Evolutionary conservation across 768 basidiomycete species (phyloP).

Genomic region (Calocera cornea): DNA sequence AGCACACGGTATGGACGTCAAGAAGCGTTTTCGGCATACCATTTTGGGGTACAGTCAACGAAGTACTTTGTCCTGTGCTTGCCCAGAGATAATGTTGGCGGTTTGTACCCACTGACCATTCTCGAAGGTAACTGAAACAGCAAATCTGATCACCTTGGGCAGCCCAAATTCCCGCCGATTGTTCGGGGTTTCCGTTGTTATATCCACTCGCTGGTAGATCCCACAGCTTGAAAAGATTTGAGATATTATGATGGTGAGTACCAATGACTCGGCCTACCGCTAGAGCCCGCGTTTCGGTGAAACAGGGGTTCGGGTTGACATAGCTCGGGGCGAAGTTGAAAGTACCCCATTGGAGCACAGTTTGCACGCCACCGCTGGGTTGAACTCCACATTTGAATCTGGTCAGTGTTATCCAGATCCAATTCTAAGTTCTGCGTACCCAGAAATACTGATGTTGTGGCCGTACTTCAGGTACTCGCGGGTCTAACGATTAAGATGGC

Average conservation of each 20-base stretch:
- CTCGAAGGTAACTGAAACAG: background rate
- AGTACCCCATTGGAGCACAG: slow-evolving; percentile 3
- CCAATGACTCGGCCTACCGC: too few species aligned
- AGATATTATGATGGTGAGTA: too few species aligned
- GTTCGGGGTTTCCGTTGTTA: background rate
- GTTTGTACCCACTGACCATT: background rate
- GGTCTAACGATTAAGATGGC: too few species aligned
- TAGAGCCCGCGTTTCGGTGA: background rate
- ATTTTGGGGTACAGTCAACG: background rate
- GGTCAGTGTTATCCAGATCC: too few species aligned
- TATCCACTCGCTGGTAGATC: background rate
- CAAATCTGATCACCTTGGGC: background rate
- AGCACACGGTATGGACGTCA: too few species aligned
- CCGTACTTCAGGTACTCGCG: too few species aligned
- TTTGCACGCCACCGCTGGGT: slow-evolving; percentile 1
- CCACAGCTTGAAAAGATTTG: background rate
- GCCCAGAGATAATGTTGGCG: background rate
- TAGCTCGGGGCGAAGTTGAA: background rate
- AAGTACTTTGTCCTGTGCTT: background rate
- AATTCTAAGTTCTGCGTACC: too few species aligned
- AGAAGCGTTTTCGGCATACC: background rate
- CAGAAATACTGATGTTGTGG: too few species aligned
- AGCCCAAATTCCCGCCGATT: background rate
- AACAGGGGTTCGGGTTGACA: slow-evolving; percentile 1
- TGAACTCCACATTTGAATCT: background rate